Conservation (phyloP, 2,329 filamentous ascomycete genomes). For the Aschersonia sp. region DNA sequence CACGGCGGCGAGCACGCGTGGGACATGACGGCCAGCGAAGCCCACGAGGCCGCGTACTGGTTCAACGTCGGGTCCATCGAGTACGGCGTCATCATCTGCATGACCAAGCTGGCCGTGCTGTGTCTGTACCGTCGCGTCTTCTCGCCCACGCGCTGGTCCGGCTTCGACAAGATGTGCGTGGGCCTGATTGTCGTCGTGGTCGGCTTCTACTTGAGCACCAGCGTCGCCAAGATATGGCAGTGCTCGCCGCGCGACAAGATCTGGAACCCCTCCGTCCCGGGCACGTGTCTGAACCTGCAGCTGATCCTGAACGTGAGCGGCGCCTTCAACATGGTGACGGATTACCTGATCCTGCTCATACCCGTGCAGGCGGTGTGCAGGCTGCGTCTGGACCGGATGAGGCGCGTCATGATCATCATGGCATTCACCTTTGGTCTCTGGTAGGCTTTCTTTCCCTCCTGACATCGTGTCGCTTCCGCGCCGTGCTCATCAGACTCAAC, state of each 20-base stretch:
- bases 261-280: slow-evolving; percentile 2
- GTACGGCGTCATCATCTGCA: slow-evolving; percentile 4
- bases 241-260: slow-evolving; percentile 4
- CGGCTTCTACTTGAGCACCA: slow-evolving; percentile 3
- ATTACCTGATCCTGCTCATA: slow-evolving; percentile 3
- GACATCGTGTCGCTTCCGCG: neutral
- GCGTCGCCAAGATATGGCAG: slow-evolving; percentile 4
- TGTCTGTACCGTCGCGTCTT: slow-evolving; percentile 5
- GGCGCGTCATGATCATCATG: slow-evolving; percentile 1
- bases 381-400: slow-evolving; percentile 2
- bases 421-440: slow-evolving; percentile 3
- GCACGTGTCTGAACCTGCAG: slow-evolving; percentile 2
- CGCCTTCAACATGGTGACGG: slow-evolving; percentile 3
- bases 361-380: slow-evolving; percentile 3
- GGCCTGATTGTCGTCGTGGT: slow-evolving; percentile 1
- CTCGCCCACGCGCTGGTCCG: slow-evolving; percentile 1
- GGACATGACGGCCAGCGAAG: slow-evolving; percentile 2
- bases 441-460: neutral
- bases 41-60: slow-evolving; percentile 3
- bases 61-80: slow-evolving; percentile 4
- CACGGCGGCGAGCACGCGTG: slow-evolving; percentile 3
- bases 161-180: slow-evolving; percentile 1
- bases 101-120: slow-evolving; percentile 3
- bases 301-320: slow-evolving; percentile 3
- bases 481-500: neutral